Conservation (phyloP, 2,329 filamentous ascomycete genomes). For the Neofusicoccum laricinum region DNA sequence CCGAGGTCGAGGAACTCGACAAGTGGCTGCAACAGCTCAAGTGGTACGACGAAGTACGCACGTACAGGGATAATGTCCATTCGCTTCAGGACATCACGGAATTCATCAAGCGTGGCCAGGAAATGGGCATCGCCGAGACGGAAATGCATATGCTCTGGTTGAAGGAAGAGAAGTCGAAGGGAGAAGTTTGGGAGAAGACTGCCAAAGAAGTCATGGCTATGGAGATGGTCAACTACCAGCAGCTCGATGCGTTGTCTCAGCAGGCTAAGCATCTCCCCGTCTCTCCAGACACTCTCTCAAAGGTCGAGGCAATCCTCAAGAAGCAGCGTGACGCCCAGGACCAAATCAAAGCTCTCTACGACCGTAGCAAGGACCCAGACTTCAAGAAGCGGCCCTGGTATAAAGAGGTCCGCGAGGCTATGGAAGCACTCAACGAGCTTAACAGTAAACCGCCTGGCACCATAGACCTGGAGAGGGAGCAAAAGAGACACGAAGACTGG, state of each 20-base stretch:
- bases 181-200: slow-evolving; percentile 87
- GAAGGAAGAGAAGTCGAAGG: slow-evolving; percentile 70
- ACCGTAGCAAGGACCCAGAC: slow-evolving; percentile 72
- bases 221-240: slow-evolving; percentile 87
- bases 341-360: slow-evolving; percentile 77
- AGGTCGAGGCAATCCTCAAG: slow-evolving; percentile 87
- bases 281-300: slow-evolving; percentile 71
- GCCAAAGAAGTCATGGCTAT: slow-evolving; percentile 90
- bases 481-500: slow-evolving; percentile 96
- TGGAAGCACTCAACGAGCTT: slow-evolving; percentile 80
- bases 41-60: slow-evolving; percentile 78
- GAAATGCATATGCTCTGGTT: slow-evolving; percentile 78
- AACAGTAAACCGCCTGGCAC: slow-evolving; percentile 92
- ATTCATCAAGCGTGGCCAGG: slow-evolving; percentile 72
- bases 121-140: slow-evolving; percentile 73
- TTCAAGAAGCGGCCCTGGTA: slow-evolving; percentile 81
- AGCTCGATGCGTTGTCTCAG: slow-evolving; percentile 84
- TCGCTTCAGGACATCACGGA: slow-evolving; percentile 75
- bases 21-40: slow-evolving; percentile 78
- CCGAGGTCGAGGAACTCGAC: slow-evolving; percentile 80
- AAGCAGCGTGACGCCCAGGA: slow-evolving; percentile 94
- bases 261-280: slow-evolving; percentile 82
- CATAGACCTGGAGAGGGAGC: slow-evolving; percentile 88
- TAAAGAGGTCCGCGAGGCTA: slow-evolving; percentile 82
- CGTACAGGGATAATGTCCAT: slow-evolving; percentile 62